Conservation (phyloP, 2,329 filamentous ascomycete genomes). For the Calonectria hongkongensis region DNA sequence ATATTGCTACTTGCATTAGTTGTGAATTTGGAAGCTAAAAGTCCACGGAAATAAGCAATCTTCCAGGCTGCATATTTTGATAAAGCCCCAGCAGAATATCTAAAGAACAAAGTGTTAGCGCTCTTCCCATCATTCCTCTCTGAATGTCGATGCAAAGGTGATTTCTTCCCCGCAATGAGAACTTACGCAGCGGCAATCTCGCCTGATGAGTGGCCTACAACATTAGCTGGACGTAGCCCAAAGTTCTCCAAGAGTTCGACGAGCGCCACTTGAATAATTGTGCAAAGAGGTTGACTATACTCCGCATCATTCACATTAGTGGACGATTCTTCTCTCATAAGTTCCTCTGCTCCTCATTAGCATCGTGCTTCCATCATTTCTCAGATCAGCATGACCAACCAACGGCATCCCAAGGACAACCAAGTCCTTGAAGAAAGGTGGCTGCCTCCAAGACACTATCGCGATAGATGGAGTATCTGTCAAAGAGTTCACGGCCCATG, state of each 20-base stretch:
- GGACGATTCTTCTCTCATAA: neutral
- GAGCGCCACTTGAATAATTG: constrained; percentile 71
- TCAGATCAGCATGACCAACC: neutral
- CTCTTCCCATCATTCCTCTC: too few species aligned
- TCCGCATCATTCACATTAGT: constrained; percentile 59
- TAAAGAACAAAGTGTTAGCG: neutral
- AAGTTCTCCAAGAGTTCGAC: constrained; percentile 59
- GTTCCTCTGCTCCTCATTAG: neutral
- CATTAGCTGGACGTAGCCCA: constrained; percentile 55
- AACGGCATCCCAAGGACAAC: constrained; percentile 53
- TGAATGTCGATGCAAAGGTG: neutral
- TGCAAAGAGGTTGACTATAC: constrained; percentile 71
- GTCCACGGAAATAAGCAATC: constrained; percentile 61
- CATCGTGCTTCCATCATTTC: neutral
- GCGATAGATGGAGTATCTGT: constrained; percentile 33
- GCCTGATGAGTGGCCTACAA: constrained; percentile 63
- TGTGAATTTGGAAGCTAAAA: constrained; percentile 20
- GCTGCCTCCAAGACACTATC: constrained; percentile 15
- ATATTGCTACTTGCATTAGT: constrained; percentile 8
- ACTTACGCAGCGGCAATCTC: constrained; percentile 65
- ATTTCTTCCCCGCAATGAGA: neutral
- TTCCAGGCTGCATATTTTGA: constrained; percentile 52
- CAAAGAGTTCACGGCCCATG: constrained; percentile 57
- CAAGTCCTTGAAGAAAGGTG: constrained; percentile 49
- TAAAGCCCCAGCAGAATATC: neutral